A percentile compares a stretch with the other conserved stretches of the same genome.
These are phyloP conservation scores for Phialophora macrospora DNA, from an alignment of 2,329 filamentous ascomycete genomes.

Conservation along the genomic window DNA sequence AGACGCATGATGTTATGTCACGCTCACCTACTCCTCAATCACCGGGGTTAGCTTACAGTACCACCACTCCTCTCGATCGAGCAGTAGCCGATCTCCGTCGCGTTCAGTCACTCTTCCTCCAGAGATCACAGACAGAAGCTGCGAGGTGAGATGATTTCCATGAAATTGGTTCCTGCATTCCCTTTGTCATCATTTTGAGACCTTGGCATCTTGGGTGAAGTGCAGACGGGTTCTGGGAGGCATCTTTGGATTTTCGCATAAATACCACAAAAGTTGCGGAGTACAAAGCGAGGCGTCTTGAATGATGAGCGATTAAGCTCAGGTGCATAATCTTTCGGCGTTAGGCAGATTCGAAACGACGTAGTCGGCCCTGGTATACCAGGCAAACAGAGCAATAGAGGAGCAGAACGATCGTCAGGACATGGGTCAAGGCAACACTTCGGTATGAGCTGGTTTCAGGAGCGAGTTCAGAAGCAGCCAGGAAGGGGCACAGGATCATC, in stretches of 20 bases:
- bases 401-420: not conserved
- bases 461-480: not conserved
- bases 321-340: slow-evolving; percentile 4
- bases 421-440: not conserved
- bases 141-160: slow-evolving; percentile 24
- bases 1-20: slow-evolving; percentile 1
- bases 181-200: not conserved
- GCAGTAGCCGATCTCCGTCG: slow-evolving; percentile 25
- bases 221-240: slow-evolving; percentile 4
- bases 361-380: not conserved
- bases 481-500: not conserved
- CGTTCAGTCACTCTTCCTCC: slow-evolving; percentile 24
- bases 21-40: slow-evolving; percentile 14
- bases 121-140: slow-evolving; percentile 32
- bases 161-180: not conserved
- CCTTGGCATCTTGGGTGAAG: not conserved
- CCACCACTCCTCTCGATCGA: slow-evolving; percentile 24
- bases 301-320: not conserved
- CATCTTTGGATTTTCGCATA: not conserved
- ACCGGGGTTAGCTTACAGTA: slow-evolving; percentile 9
- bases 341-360: not conserved
- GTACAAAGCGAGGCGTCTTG: not conserved
- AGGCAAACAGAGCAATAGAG: not conserved
- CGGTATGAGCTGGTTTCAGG: not conserved
- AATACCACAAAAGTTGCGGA: slow-evolving; percentile 5